Evolutionary conservation across 1,139 yeast species (phyloP), one percentile per base, ranked within the genome.

Genomic region (Nakaseomyces delphensis): DNA sequence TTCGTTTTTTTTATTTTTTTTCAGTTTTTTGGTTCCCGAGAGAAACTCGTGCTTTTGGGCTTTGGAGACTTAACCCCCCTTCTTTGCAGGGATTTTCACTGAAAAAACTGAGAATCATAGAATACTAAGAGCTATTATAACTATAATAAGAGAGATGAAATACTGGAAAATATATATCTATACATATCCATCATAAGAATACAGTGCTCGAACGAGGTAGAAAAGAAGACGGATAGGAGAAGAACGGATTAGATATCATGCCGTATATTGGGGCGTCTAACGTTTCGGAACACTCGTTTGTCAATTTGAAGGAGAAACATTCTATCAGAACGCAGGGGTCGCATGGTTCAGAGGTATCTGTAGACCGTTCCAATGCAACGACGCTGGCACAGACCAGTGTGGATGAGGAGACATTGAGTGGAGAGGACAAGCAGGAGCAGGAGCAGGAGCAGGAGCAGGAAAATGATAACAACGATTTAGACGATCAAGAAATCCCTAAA

Each of bases 181-280:
- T n/a, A n/a, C n/a, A n/a, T n/a, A n/a, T n/a, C n/a, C n/a, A n/a
- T n/a, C n/a, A n/a, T n/a, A n/a, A n/a, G n/a, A n/a, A n/a, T n/a
- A n/a, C n/a, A n/a, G n/a, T n/a, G n/a, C n/a, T n/a, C n/a, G n/a
- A n/a, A n/a, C 6, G 24, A 21, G 9, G 24, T 6, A 21, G 24
- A 21, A 21, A 9, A 21, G 9, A 9, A 21, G 9, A 9, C 6
- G 9, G 24, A 21, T 21, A 11, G 16, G 32, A 11, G 15, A 29
- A 29, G n/a, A 27, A 13, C n/a, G 9, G 9, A 2, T 27, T 8
- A 14, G n/a, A 33, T 2, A 36, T 15, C 11, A 52, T 52, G 56
- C 56, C 56, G 4, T 52, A 52, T 40, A 52, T 52, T 16, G 51
- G 56, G 31, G 53, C 55, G 9, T 52, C 56, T 9, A 47, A 46